Percentiles rank a stretch among this genome's conserved stretches.
These are phyloP conservation scores for Barbarea vulgaris DNA, from an alignment of 345 rosid genomes.

Conservation along the genomic window DNA sequence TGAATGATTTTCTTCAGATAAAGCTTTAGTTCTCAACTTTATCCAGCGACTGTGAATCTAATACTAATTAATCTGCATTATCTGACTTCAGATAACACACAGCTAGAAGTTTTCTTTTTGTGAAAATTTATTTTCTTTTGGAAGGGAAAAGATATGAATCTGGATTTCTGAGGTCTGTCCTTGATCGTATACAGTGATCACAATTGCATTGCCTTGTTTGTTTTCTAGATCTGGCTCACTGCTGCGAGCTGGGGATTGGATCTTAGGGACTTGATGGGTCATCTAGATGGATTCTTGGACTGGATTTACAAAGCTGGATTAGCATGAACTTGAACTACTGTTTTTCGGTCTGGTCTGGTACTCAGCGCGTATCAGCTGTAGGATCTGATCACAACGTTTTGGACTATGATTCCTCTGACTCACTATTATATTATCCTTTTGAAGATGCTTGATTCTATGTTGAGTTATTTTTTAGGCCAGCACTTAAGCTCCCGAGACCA, in stretches of 20 bases:
- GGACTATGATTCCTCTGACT: conserved; percentile 18
- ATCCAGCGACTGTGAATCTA: not conserved
- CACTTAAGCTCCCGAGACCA: conserved; percentile 21
- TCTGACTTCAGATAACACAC: not conserved
- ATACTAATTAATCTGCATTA: not conserved
- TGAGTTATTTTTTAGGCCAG: conserved; percentile 20
- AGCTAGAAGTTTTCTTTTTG: not conserved
- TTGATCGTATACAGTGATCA: conserved; percentile 42
- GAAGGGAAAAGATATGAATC: conserved; percentile 27
- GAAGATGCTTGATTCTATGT: conserved; percentile 18
- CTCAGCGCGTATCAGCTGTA: conserved; percentile 36
- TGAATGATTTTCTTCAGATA: not conserved
- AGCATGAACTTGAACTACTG: conserved; percentile 37
- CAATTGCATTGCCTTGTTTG: conserved; percentile 61
- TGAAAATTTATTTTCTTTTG: conserved; percentile 1
- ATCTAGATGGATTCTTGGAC: conserved; percentile 46
- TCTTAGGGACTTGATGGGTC: conserved; percentile 77
- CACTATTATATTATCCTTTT: conserved; percentile 11
- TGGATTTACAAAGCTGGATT: conserved; percentile 49
- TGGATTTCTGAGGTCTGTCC: conserved; percentile 38
- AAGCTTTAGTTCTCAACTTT: conserved; percentile 12
- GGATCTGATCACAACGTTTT: conserved; percentile 30
- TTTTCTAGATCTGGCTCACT: conserved; percentile 86
- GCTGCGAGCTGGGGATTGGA: conserved; percentile 76
- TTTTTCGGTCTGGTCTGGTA: conserved; percentile 38